Percentiles rank a stretch among this genome's conserved stretches.
These are phyloP conservation scores for Giardia muris DNA, from an alignment of 208 protist genomes.

Conservation along the genomic window DNA sequence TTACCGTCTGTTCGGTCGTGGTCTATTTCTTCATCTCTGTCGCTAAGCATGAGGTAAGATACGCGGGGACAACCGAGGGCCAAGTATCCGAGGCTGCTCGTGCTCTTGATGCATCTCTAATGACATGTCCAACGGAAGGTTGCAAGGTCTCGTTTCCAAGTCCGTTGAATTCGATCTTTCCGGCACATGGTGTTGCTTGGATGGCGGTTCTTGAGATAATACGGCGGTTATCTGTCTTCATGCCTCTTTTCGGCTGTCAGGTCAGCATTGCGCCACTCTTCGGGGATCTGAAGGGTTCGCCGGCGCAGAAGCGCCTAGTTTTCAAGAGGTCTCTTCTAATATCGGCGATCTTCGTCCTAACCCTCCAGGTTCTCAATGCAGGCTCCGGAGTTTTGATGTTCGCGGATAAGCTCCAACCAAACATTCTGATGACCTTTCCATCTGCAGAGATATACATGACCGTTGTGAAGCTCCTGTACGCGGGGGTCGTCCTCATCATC, in stretches of 20 bases:
- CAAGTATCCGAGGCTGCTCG: background rate
- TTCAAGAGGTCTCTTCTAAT: background rate
- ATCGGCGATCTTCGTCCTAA: background rate
- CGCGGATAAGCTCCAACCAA: background rate
- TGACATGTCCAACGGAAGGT: background rate
- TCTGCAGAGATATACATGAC: background rate
- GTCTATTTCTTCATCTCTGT: background rate
- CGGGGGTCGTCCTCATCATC: background rate
- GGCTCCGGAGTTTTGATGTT: background rate
- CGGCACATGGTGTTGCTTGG: background rate
- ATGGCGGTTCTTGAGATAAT: background rate
- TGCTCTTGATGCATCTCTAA: too few species aligned
- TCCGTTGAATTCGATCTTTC: background rate
- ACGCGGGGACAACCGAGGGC: background rate
- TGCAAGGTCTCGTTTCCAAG: background rate
- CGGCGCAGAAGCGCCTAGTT: background rate
- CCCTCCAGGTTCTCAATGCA: slow-evolving; percentile 11
- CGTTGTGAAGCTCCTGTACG: background rate
- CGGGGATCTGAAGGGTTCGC: background rate
- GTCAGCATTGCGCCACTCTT: background rate
- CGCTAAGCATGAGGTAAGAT: background rate
- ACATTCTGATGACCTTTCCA: background rate
- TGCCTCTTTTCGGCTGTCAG: slow-evolving; percentile 17
- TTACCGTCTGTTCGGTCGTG: background rate
- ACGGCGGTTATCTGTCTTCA: background rate